Evolutionary conservation across 1,139 yeast species (phyloP).

Genomic region (Debaryomycetaceae sp.): DNA sequence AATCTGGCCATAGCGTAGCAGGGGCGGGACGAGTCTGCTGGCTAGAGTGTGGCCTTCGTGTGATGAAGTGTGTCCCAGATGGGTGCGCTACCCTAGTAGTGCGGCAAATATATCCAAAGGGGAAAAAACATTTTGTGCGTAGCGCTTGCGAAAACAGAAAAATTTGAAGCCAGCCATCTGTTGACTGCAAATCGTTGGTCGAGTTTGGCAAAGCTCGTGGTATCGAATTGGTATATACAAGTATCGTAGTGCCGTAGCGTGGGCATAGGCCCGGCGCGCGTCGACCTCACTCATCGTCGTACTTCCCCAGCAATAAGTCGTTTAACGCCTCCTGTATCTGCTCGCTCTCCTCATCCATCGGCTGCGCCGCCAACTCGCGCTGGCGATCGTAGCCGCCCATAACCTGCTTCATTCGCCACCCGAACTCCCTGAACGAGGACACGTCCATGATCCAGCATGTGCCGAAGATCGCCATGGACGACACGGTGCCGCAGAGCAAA

Average conservation of each 20-base stretch:
- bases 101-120: too few species aligned
- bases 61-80: too few species aligned
- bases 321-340: conserved; percentile 49
- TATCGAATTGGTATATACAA: not conserved
- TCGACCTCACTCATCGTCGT: too few species aligned
- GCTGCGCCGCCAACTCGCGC: conserved; percentile 39
- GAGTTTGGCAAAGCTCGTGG: not conserved
- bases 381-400: conserved; percentile 70
- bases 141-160: too few species aligned
- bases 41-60: too few species aligned
- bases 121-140: too few species aligned
- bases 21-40: too few species aligned
- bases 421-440: conserved; percentile 64
- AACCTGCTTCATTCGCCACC: conserved; percentile 57
- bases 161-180: conserved; percentile 1
- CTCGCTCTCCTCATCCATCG: conserved; percentile 65
- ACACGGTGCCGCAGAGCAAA: conserved; percentile 14
- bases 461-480: conserved; percentile 50
- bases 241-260: not conserved
- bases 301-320: conserved; percentile 42
- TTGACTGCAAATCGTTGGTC: not conserved
- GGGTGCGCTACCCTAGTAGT: too few species aligned
- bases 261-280: not conserved
- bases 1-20: conserved; percentile 8
- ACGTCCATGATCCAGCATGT: conserved; percentile 78